phyloP scores from a whole-genome alignment of 495 filamentous ascomycete species.

The Podospora bellae-mahoneyi region DNA sequence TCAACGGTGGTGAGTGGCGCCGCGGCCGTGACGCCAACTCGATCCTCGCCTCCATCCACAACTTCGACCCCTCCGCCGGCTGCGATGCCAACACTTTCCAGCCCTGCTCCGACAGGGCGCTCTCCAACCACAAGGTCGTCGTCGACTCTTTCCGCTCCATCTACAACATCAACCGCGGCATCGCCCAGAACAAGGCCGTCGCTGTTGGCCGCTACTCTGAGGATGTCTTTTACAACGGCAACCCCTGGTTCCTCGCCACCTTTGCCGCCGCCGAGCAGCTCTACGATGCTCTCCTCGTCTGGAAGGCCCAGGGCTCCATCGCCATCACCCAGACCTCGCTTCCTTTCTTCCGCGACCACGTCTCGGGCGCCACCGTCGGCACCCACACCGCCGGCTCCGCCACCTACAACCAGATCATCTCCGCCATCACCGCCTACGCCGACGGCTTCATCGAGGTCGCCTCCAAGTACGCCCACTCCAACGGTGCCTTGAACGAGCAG shows the following conservation, averaged over 20 bases:
- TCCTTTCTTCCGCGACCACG: constrained; percentile 56
- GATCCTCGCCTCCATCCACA: constrained; percentile 59
- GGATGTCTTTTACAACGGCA: constrained; percentile 63
- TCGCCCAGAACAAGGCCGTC: constrained; percentile 48
- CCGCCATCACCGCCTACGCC: constrained; percentile 58
- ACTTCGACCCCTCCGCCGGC: constrained; percentile 57
- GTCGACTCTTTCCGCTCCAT: constrained; percentile 61
- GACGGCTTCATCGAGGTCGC: constrained; percentile 61
- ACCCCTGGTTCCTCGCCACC: constrained; percentile 65
- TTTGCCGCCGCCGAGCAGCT: constrained; percentile 63
- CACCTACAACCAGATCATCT: constrained; percentile 50
- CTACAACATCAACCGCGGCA: constrained; percentile 57
- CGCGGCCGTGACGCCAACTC: constrained; percentile 62
- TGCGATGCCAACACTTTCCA: constrained; percentile 60
- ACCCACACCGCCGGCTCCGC: constrained; percentile 47
- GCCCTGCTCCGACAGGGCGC: constrained; percentile 59
- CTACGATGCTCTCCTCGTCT: constrained; percentile 62
- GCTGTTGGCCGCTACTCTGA: constrained; percentile 68
- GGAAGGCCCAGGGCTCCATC: constrained; percentile 52
- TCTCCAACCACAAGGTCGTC: constrained; percentile 62
- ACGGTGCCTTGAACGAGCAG: constrained; percentile 61
- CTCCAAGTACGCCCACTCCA: constrained; percentile 43
- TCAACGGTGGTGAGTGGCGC: constrained; percentile 44
- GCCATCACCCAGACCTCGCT: constrained; percentile 52
- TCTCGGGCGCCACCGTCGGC: constrained; percentile 46